Base-by-base conservation (phyloP, 108 stramenopile species). In the Stephanodiscus minutulus region DNA sequence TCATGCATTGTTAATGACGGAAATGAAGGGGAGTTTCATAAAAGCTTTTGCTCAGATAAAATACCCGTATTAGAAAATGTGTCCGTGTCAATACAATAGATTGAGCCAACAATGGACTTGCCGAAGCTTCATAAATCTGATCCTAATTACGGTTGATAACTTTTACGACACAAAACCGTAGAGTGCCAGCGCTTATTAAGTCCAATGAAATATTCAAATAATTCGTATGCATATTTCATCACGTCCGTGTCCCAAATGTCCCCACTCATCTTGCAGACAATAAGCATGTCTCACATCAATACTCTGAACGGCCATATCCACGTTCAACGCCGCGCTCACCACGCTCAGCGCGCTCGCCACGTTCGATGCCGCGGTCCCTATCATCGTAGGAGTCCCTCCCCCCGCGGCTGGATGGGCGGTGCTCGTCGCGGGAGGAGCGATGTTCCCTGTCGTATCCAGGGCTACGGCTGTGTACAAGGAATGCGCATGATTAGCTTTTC, bases 351-450 rank as follows among this genome's bases (percentile, higher is more conserved):
- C 39, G 39, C 31, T 33, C 31, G 5, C 31, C 31, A 33, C 62
- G 47, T 21, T 52, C 50, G 5, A 44, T 15, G 7, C 64, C 41
- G 6, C 28, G 50, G 13, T 28, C 64, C 31, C 35, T 28, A 52
- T 64, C 64, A 13, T 52, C 49, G 18, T 64, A 29, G 8, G 47
- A 46, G 41, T 64, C 64, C 64, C 64, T 49, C 20, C 64, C 64
- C 0, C 64, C 64, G 7, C 64, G 47, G 25, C 64, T 52, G 13
- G 49, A 49, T 29, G 47, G 47, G 44, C 49, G 64, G 64, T 58
- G 37, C 36, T 58, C 57, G 37, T 65, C 65, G 25, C 72, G 64
- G 35, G 65, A 64, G 37, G 64, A 47, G 35, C 57, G 57, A 58
- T 58, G 20, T 5, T 58, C 57, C 28, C 28, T 33, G 35, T 58